Evolutionary conservation across 2,329 filamentous ascomycete species (phyloP), one percentile per base, ranked within the genome.

Genomic region (Neurospora crassa): DNA sequence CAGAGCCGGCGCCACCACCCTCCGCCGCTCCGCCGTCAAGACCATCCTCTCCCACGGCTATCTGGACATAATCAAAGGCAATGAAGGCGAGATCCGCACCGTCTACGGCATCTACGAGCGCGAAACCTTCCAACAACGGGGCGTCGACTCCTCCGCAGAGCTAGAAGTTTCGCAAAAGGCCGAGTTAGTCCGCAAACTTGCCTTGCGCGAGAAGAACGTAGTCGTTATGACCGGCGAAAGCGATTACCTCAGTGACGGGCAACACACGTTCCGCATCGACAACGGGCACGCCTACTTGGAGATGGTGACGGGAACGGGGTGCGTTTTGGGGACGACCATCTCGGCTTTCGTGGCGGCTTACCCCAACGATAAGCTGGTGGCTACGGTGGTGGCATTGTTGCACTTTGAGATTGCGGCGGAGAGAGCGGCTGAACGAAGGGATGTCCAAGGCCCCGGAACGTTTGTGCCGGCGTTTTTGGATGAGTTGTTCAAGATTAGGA

Each of bases 1-100:
- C 7, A 88, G 86, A 12, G 94, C 92, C 7, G 94, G 93, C 7
- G 95, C 95, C 0, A 97, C 94, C 0, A 78, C 86, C 7, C 85
- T 95, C 67, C 89, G 96, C 14, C 88, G 90, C 69, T 83, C 87
- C 1, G 92, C 93, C 0, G 88, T 95, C 40, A 88, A 89, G 72
- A 85, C 85, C 1, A 87, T 98, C 45, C 85, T 97, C 77, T 83
- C 87, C 0, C 86, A 84, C 2, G 94, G 93, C 47, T 92, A 92
- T 79, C 92, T 97, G 76, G 89, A 93, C 79, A 85, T 97, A 59
- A 94, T 98, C 81, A 98, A 98, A 79, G 95, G 95, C 68, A 98
- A 98, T 81, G 93, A 96, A 79, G 89, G 91, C 70, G 96, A 98
- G 80, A 94, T 98, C 73, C 84, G 87, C 68, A 90, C 92, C 2